Evolutionary conservation across 2,329 filamentous ascomycete species (phyloP).

Genomic region (Aspergillus fischeri): DNA sequence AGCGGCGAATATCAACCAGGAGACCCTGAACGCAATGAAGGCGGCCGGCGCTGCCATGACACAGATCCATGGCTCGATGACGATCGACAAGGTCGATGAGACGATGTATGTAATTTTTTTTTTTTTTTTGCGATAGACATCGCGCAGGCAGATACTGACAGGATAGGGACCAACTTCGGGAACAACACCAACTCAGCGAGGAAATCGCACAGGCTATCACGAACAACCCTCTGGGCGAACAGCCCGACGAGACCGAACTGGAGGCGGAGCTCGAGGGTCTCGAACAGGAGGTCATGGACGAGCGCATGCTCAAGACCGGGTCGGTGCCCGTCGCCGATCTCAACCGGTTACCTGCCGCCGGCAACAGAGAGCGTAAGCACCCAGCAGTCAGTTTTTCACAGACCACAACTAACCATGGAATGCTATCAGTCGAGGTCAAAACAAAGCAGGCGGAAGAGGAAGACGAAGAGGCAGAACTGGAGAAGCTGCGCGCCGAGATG

Average conservation of each 20-base stretch:
- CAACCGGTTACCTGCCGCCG: slow-evolving; percentile 69
- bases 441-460: slow-evolving; percentile 64
- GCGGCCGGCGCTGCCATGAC: slow-evolving; percentile 87
- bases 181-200: slow-evolving; percentile 88
- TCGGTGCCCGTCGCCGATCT: slow-evolving; percentile 78
- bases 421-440: slow-evolving; percentile 42
- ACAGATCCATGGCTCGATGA: slow-evolving; percentile 83
- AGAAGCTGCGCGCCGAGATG: slow-evolving; percentile 94
- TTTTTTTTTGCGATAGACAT: not conserved
- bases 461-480: slow-evolving; percentile 91
- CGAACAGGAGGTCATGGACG: slow-evolving; percentile 89
- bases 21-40: slow-evolving; percentile 93
- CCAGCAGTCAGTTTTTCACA: not conserved
- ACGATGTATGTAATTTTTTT: slow-evolving; percentile 67
- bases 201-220: slow-evolving; percentile 88
- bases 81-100: slow-evolving; percentile 89
- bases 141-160: slow-evolving; percentile 2
- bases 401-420: not conserved
- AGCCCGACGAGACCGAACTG: slow-evolving; percentile 79
- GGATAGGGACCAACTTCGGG: slow-evolving; percentile 77
- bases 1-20: slow-evolving; percentile 96
- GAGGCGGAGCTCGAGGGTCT: slow-evolving; percentile 79
- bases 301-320: slow-evolving; percentile 88
- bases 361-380: slow-evolving; percentile 68
- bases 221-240: slow-evolving; percentile 61